Percentiles rank a stretch among this genome's conserved stretches.
phyloP scores from a whole-genome alignment of 129 eudicot genomes.

The Scalesia atractyloides region DNA sequence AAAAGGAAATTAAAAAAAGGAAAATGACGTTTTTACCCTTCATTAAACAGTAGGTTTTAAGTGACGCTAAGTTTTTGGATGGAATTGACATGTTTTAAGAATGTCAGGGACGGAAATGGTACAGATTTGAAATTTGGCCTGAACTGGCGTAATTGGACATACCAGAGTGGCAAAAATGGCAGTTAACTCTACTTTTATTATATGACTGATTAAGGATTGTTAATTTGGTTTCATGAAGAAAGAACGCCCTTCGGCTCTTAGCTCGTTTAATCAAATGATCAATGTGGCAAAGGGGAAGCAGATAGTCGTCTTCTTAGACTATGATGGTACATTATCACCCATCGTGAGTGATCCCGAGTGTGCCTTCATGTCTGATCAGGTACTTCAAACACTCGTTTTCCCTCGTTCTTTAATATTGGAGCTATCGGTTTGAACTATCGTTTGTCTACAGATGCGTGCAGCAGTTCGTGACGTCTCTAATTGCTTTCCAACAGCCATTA shows the following conservation, averaged over 20 bases:
- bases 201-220: not conserved
- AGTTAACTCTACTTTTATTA: not conserved
- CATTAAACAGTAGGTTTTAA: too few species aligned
- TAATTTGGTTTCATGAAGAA: constrained; percentile 20
- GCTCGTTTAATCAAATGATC: constrained; percentile 42
- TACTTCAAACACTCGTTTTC: constrained; percentile 2
- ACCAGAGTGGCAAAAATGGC: too few species aligned
- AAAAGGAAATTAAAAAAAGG: too few species aligned
- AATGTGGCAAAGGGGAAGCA: constrained; percentile 41
- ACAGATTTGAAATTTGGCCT: too few species aligned
- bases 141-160: too few species aligned
- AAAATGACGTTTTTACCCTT: too few species aligned
- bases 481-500: constrained; percentile 60
- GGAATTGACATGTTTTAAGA: too few species aligned
- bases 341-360: constrained; percentile 56
- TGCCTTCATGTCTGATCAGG: constrained; percentile 62
- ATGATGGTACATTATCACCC: constrained; percentile 60
- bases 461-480: constrained; percentile 43
- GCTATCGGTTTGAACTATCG: not conserved
- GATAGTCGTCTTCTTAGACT: constrained; percentile 54
- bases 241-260: constrained; percentile 55
- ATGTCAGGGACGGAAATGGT: too few species aligned
- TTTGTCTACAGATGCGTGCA: constrained; percentile 43
- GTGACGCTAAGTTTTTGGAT: too few species aligned
- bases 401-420: not conserved